A percentile compares a stretch with the other conserved stretches of the same genome.
Evolutionary conservation across 257 asterid species (phyloP).

Genomic region (Coffea eugenioides): DNA sequence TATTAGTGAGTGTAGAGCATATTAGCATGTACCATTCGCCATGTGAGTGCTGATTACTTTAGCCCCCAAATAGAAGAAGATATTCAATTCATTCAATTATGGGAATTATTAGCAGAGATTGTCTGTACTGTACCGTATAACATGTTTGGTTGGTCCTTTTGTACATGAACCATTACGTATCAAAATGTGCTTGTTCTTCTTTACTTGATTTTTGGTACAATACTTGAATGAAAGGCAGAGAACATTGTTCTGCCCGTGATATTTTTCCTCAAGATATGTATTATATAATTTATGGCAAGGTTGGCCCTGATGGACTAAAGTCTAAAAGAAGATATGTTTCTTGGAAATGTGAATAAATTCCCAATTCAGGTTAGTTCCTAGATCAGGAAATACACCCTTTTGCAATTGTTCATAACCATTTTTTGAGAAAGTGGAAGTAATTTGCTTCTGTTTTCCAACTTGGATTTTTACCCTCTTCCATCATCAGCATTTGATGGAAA

Average conservation of each 20-base stretch:
- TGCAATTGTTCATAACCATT: background rate
- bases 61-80: background rate
- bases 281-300: too few relatives aligned
- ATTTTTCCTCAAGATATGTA: background rate
- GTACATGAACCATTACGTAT: background rate
- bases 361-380: background rate
- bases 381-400: background rate
- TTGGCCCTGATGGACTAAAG: too few relatives aligned
- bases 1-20: background rate
- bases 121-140: conserved; percentile 2
- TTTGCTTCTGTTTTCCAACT: background rate
- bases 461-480: background rate
- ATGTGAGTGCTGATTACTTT: conserved; percentile 3
- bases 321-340: too few relatives aligned
- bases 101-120: background rate
- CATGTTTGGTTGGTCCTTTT: background rate
- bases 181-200: too few relatives aligned
- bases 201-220: too few relatives aligned
- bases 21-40: background rate
- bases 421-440: background rate
- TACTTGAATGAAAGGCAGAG: background rate
- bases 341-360: too few relatives aligned
- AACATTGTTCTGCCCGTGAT: background rate
- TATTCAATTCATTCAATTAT: conserved; percentile 2
- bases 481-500: background rate